Conservation (phyloP, 2,329 filamentous ascomycete species). For the Xylaria sp. region DNA sequence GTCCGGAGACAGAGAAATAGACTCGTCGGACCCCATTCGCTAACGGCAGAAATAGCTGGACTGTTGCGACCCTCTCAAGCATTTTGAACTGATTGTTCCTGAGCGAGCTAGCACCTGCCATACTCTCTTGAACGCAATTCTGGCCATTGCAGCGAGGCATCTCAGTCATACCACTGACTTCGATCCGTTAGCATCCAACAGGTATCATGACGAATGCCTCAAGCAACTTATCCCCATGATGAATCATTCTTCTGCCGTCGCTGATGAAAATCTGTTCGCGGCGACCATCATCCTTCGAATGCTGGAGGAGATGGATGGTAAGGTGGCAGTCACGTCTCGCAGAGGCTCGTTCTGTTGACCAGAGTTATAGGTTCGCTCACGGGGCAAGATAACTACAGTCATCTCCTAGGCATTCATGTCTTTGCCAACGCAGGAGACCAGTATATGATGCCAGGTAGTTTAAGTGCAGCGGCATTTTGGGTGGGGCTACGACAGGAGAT, state of each 20-base stretch:
- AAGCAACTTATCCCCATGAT: constrained; percentile 61
- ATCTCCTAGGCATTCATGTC: constrained; percentile 59
- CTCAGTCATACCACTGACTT: constrained; percentile 61
- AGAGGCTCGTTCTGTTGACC: constrained; percentile 37
- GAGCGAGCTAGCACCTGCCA: constrained; percentile 62
- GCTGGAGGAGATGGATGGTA: constrained; percentile 59
- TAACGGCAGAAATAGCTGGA: constrained; percentile 47
- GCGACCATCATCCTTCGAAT: constrained; percentile 64
- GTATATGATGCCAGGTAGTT: constrained; percentile 54
- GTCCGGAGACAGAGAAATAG: neutral
- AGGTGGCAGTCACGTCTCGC: constrained; percentile 33
- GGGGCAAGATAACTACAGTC: constrained; percentile 60
- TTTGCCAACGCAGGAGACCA: constrained; percentile 58
- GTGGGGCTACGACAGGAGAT: constrained; percentile 69
- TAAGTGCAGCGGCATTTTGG: constrained; percentile 67
- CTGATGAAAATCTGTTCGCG: constrained; percentile 65
- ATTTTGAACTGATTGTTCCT: constrained; percentile 66
- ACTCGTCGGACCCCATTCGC: constrained; percentile 14
- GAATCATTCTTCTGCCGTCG: constrained; percentile 52
- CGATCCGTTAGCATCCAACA: constrained; percentile 61
- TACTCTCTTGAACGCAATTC: constrained; percentile 66
- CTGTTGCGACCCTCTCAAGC: constrained; percentile 51
- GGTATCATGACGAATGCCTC: constrained; percentile 66
- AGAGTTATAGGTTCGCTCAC: constrained; percentile 53
- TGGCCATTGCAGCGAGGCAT: constrained; percentile 66